Evolutionary conservation across 75 land plant genomes (phyloP).

Genomic region (Picea glauca): DNA sequence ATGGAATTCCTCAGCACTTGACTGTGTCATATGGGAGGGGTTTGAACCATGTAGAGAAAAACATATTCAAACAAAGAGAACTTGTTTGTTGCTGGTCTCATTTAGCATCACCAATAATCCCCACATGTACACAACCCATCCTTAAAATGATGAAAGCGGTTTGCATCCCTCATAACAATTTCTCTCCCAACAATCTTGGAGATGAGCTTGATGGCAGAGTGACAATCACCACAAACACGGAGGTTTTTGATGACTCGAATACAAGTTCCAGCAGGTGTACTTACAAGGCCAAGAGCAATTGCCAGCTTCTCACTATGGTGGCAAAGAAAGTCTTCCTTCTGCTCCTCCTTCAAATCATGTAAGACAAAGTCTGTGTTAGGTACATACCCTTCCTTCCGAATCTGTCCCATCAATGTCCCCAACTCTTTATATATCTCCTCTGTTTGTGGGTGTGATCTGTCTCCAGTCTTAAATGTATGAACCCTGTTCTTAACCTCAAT

Average conservation of each 20-base stretch:
- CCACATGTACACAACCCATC: slow-evolving; percentile 33
- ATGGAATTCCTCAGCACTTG: no score
- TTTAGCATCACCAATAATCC: slow-evolving; percentile 16
- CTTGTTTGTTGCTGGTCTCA: no score
- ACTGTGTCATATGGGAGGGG: no score
- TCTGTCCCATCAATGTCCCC: slow-evolving; percentile 14
- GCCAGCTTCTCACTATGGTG: slow-evolving; percentile 33
- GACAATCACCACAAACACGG: slow-evolving; percentile 27
- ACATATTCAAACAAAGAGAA: no score
- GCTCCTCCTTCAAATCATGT: slow-evolving; percentile 3
- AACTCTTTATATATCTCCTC: slow-evolving; percentile 9
- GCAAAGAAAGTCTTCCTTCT: slow-evolving; percentile 6
- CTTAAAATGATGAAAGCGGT: slow-evolving; percentile 27
- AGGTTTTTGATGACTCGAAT: slow-evolving; percentile 22
- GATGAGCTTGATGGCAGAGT: slow-evolving; percentile 20
- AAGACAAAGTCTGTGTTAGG: slow-evolving; percentile 13
- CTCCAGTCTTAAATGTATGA: slow-evolving; percentile 5
- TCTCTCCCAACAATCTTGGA: slow-evolving; percentile 13
- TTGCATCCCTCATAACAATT: slow-evolving; percentile 27
- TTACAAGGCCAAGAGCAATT: slow-evolving; percentile 29
- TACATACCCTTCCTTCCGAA: slow-evolving; percentile 12
- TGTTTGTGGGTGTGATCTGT: slow-evolving; percentile 16
- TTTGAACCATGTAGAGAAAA: no score
- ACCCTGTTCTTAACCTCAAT: slow-evolving; percentile 11
- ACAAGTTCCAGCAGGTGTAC: slow-evolving; percentile 18